These are phyloP conservation scores for Aspergillus saccharolyticus DNA, from an alignment of 495 filamentous ascomycete genomes.

Conservation along the genomic window DNA sequence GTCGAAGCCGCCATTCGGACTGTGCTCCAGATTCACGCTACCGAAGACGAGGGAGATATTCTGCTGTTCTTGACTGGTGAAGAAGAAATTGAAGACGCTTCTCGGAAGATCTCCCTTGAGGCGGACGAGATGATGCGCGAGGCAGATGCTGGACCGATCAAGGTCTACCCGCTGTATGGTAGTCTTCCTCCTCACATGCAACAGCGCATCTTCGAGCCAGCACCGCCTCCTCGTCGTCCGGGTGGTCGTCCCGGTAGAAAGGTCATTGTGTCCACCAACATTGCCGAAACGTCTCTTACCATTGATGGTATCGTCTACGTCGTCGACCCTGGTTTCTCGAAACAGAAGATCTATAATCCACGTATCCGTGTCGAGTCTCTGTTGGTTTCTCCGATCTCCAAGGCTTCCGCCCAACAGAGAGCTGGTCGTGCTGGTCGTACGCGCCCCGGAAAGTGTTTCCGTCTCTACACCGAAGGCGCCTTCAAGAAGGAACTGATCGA, in stretches of 20 bases:
- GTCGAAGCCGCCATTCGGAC: conserved; percentile 92
- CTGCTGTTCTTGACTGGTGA: conserved; percentile 96
- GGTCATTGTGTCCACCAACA: conserved; percentile 92
- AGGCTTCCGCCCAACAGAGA: conserved; percentile 96
- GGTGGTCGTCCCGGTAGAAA: conserved; percentile 90
- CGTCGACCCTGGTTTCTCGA: conserved; percentile 97
- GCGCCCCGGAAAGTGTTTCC: conserved; percentile 94
- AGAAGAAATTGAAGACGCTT: conserved; percentile 97
- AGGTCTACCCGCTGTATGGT: conserved; percentile 91
- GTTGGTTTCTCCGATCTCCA: conserved; percentile 92
- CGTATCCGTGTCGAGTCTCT: conserved; percentile 94
- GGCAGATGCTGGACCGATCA: conserved; percentile 82
- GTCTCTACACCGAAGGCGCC: conserved; percentile 89
- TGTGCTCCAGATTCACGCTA: conserved; percentile 91
- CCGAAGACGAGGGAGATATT: conserved; percentile 90
- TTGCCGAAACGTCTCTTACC: conserved; percentile 94
- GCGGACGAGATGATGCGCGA: conserved; percentile 87
- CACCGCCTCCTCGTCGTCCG: conserved; percentile 63
- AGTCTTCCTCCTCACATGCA: conserved; percentile 88
- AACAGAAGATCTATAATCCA: conserved; percentile 99
- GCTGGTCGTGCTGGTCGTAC: conserved; percentile 99
- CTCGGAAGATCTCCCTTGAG: conserved; percentile 84
- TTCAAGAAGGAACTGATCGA: conserved; percentile 99
- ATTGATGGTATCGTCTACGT: conserved; percentile 99
- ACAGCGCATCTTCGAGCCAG: conserved; percentile 89